A percentile compares a stretch with the other conserved stretches of the same genome.
These are phyloP conservation scores for Trifolium pratense DNA, from an alignment of 306 rosid genomes.

Conservation along the genomic window DNA sequence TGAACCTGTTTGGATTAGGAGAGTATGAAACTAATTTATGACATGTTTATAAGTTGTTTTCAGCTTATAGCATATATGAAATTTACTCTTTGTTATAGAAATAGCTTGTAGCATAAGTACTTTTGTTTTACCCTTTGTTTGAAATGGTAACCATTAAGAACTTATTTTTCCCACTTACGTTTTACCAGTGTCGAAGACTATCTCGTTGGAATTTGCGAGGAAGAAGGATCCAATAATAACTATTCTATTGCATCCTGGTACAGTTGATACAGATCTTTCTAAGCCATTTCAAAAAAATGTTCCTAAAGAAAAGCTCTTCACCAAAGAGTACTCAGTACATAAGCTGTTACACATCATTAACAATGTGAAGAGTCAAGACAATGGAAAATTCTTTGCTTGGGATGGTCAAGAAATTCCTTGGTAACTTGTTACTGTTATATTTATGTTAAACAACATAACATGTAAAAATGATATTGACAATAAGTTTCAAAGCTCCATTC, in stretches of 20 bases:
- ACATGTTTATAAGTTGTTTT: background rate
- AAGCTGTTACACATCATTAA: conserved; percentile 73
- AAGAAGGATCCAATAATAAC: conserved; percentile 79
- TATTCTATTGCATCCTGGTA: conserved; percentile 91
- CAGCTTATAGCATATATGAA: background rate
- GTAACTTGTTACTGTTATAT: conserved; percentile 43
- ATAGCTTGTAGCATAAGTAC: background rate
- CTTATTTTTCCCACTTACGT: background rate
- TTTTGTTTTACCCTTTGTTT: background rate
- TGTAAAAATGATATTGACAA: conserved; percentile 28
- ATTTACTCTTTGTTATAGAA: background rate
- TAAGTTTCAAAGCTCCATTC: background rate
- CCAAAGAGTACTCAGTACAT: conserved; percentile 76
- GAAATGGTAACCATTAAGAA: conserved; percentile 15
- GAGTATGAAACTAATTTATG: background rate
- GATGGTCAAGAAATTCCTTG: conserved; percentile 98
- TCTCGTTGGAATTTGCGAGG: conserved; percentile 76
- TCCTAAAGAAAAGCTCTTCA: conserved; percentile 80
- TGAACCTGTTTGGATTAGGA: background rate
- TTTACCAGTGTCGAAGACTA: conserved; percentile 72
- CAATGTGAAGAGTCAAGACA: conserved; percentile 67
- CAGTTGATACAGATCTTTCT: conserved; percentile 96
- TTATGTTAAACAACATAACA: background rate
- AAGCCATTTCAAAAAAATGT: conserved; percentile 90
- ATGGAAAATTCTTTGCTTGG: conserved; percentile 96